A percentile compares a stretch with the other conserved stretches of the same genome.
These are phyloP conservation scores for Mycena metata DNA, from an alignment of 768 basidiomycete genomes.

Conservation along the genomic window DNA sequence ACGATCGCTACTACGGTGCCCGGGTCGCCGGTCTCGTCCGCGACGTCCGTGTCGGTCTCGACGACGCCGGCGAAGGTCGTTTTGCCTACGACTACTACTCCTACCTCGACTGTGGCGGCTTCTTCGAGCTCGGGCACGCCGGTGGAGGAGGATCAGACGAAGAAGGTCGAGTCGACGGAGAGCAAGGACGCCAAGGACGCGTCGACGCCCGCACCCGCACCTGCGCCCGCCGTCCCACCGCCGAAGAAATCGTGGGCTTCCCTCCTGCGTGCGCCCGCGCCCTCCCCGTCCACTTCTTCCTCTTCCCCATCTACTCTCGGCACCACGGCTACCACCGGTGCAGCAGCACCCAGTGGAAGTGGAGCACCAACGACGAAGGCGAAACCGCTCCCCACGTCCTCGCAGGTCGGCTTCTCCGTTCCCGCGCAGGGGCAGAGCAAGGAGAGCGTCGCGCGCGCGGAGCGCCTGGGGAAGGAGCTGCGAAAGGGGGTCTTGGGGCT, in stretches of 20 bases:
- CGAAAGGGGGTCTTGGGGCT: conserved; percentile 62
- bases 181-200: not conserved
- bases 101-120: not conserved
- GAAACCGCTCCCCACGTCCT: conserved; percentile 74
- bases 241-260: conserved; percentile 85
- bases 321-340: not conserved
- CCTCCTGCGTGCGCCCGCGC: conserved; percentile 64
- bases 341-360: not conserved
- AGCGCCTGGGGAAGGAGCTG: conserved; percentile 47
- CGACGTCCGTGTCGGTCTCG: not conserved
- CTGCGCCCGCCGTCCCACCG: conserved; percentile 46
- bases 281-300: conserved; percentile 54
- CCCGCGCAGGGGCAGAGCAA: conserved; percentile 55
- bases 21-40: conserved; percentile 66
- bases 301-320: conserved; percentile 45
- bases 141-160: not conserved
- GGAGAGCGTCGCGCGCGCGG: conserved; percentile 45
- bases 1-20: conserved; percentile 66
- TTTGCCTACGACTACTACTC: not conserved
- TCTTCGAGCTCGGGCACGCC: not conserved
- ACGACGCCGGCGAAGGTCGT: not conserved
- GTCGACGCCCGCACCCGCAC: conserved; percentile 21
- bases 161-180: not conserved
- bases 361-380: conserved; percentile 40
- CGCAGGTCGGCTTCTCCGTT: conserved; percentile 81